phyloP scores from a whole-genome alignment of 495 filamentous ascomycete species.

The Symbiotaphrina buchneri region DNA sequence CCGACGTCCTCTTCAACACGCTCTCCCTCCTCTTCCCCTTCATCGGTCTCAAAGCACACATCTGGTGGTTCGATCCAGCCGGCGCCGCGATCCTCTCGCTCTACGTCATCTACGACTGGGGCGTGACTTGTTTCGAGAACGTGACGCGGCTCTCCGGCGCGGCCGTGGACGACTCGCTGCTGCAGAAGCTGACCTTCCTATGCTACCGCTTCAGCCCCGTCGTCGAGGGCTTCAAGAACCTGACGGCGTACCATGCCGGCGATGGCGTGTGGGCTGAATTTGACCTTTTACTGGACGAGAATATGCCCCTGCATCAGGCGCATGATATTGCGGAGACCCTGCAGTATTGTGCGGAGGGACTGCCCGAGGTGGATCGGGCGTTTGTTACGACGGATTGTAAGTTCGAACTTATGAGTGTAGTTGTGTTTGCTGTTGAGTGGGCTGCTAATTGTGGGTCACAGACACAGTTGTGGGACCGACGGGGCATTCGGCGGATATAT shows the following conservation, averaged over 20 bases:
- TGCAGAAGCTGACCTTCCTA: conserved; percentile 20
- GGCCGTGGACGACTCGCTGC: conserved; percentile 11
- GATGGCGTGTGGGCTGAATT: conserved; percentile 26
- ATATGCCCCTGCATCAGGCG: conserved; percentile 14
- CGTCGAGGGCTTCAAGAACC: conserved; percentile 19
- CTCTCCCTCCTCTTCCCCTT: conserved; percentile 24
- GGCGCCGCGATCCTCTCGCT: conserved; percentile 22
- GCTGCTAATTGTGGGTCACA: too few relatives aligned
- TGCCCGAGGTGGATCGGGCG: conserved; percentile 22
- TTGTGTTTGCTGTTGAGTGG: too few relatives aligned
- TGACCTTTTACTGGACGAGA: conserved; percentile 20
- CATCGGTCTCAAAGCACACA: conserved; percentile 14
- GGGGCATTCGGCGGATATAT: too few relatives aligned
- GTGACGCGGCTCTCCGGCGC: conserved; percentile 19
- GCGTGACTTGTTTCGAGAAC: conserved; percentile 20
- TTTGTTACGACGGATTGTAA: conserved; percentile 24
- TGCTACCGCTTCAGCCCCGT: conserved; percentile 21
- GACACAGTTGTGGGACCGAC: too few relatives aligned
- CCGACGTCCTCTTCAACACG: conserved; percentile 26
- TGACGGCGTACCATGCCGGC: conserved; percentile 23
- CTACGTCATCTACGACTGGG: conserved; percentile 26
- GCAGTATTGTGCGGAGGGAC: conserved; percentile 20
- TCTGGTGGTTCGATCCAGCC: conserved; percentile 26
- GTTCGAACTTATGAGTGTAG: too few relatives aligned
- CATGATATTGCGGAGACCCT: conserved; percentile 26